Conservation (phyloP, 116 monocot species). For the Posidonia oceanica region DNA sequence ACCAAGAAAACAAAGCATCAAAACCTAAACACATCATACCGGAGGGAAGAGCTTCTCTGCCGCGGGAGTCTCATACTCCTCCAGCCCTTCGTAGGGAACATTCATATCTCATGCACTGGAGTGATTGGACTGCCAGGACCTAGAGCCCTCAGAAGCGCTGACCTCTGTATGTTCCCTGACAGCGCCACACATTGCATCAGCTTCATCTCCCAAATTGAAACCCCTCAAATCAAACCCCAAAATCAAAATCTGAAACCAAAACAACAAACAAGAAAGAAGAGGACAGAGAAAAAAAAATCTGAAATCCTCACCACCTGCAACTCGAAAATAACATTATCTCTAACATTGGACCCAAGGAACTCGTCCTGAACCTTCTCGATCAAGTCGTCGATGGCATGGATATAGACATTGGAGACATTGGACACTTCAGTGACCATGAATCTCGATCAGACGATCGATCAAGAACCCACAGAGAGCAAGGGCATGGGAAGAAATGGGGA, state of each 20-base stretch:
- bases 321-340: conserved; percentile 45
- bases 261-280: background rate
- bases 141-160: conserved; percentile 14
- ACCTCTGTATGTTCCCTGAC: conserved; percentile 34
- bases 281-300: background rate
- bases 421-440: conserved; percentile 18
- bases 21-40: conserved; percentile 19
- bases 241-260: background rate
- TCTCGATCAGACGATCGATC: background rate
- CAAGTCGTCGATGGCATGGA: conserved; percentile 77
- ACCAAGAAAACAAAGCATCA: background rate
- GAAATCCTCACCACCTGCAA: conserved; percentile 47
- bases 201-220: conserved; percentile 85
- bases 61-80: conserved; percentile 11
- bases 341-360: conserved; percentile 38
- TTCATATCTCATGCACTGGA: conserved; percentile 94
- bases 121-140: conserved; percentile 18
- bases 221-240: background rate
- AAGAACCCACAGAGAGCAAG: background rate
- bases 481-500: background rate
- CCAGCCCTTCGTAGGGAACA: conserved; percentile 83
- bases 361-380: conserved; percentile 66
- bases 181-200: conserved; percentile 77
- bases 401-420: conserved; percentile 40
- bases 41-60: conserved; percentile 98